These are phyloP conservation scores for Balakata baccata DNA, from an alignment of 345 rosid species.

Conservation along the genomic window DNA sequence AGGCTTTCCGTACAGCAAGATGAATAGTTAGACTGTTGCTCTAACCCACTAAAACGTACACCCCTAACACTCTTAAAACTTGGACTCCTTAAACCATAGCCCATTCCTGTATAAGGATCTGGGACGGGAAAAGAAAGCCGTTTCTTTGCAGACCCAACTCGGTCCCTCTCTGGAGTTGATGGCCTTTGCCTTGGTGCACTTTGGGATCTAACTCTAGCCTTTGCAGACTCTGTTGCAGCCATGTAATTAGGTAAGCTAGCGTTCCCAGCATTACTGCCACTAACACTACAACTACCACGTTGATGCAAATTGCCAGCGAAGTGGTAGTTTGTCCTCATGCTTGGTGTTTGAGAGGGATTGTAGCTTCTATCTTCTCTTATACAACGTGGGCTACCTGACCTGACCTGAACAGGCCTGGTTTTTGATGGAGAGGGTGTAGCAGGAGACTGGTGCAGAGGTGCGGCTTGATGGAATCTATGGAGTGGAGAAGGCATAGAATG, in stretches of 20 bases:
- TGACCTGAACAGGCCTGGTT: conserved; percentile 56
- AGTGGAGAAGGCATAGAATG: conserved; percentile 36
- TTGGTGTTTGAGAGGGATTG: conserved; percentile 66
- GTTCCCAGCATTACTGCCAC: conserved; percentile 19
- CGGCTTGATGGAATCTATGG: conserved; percentile 48
- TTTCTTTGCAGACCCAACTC: conserved; percentile 57
- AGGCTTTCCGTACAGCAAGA: conserved; percentile 71
- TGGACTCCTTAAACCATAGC: conserved; percentile 56
- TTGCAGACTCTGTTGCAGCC: conserved; percentile 80
- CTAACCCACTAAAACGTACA: conserved; percentile 50
- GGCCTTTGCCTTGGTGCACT: conserved; percentile 82
- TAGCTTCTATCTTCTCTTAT: conserved; percentile 52
- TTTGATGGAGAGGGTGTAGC: conserved; percentile 71
- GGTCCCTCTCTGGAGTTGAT: conserved; percentile 69
- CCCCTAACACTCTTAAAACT: conserved; percentile 66
- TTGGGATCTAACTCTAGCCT: conserved; percentile 73
- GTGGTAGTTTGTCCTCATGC: conserved; percentile 67
- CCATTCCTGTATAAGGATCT: conserved; percentile 39
- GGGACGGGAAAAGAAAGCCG: conserved; percentile 63
- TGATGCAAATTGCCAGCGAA: conserved; percentile 40
- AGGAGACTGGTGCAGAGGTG: conserved; percentile 39
- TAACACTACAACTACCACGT: conserved; percentile 31
- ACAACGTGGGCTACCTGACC: conserved; percentile 69
- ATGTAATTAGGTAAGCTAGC: conserved; percentile 76
- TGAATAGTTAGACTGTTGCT: conserved; percentile 71